Conservation (phyloP, 2,329 filamentous ascomycete species). For the Trichoderma koningiopsis region DNA sequence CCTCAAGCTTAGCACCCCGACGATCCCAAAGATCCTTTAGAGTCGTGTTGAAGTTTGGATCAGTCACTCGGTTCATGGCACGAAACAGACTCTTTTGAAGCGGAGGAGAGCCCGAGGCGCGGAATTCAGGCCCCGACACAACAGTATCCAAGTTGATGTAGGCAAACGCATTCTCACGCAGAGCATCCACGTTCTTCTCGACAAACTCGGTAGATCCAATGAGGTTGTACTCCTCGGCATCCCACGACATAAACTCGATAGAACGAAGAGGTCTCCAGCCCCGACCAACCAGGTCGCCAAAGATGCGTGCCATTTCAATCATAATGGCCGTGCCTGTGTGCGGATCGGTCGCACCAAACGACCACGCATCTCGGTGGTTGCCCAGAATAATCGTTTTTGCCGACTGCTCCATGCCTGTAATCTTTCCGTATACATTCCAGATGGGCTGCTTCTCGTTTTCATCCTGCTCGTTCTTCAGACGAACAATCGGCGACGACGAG, state of each 20-base stretch:
- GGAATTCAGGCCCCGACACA: constrained; percentile 73
- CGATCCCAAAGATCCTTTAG: constrained; percentile 77
- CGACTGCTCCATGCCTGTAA: constrained; percentile 79
- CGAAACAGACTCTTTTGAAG: constrained; percentile 72
- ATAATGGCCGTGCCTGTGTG: constrained; percentile 89
- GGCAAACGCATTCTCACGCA: constrained; percentile 75
- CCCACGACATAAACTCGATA: constrained; percentile 97
- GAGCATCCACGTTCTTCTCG: constrained; percentile 73
- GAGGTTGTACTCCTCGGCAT: constrained; percentile 88
- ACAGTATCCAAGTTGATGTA: constrained; percentile 92
- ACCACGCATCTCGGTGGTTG: constrained; percentile 92
- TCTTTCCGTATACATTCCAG: constrained; percentile 87
- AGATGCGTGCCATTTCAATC: constrained; percentile 82
- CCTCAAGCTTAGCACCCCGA: constrained; percentile 61
- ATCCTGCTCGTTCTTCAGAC: constrained; percentile 83
- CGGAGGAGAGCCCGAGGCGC: constrained; percentile 78
- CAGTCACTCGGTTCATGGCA: constrained; percentile 72
- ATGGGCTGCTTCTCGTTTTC: constrained; percentile 81
- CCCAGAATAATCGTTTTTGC: constrained; percentile 87
- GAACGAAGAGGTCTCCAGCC: constrained; percentile 93
- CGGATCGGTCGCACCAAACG: constrained; percentile 82
- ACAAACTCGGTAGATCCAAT: constrained; percentile 95
- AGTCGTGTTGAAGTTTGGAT: constrained; percentile 71
- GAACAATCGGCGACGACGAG: constrained; percentile 71
- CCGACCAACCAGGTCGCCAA: constrained; percentile 72